Evolutionary conservation across 805 yeast genomes (phyloP), one percentile per base, ranked within the genome.

Genomic region (Helenozyma rhizophorensis): DNA sequence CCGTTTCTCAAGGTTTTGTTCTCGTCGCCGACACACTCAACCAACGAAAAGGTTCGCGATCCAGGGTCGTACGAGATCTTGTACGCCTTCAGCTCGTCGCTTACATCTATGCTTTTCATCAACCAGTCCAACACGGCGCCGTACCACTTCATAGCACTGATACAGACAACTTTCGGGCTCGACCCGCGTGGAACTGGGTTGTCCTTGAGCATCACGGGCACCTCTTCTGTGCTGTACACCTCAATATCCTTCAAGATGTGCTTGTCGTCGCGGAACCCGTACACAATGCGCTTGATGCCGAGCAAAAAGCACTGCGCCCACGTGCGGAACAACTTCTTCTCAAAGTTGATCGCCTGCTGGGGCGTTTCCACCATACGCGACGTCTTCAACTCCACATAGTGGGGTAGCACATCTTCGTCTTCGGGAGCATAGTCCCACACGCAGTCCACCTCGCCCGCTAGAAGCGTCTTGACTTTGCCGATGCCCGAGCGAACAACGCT

Each of bases 221-320:
- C 70, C 43, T 85, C 83, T 23, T 82, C 88, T 0, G 95, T 82
- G 32, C 74, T 65, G 54, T 63, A 88, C 37, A 83, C 78, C 58
- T 93, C 97, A 2, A 85, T 77, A 3, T 80, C 60, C 41, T 72
- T 65, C 34, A 90, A 60, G n/a, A 72, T 56, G 26, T 82, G 68
- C 21, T 76, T 60, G 12, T 83, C 83, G 53, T 87, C 94, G 45
- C 96, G 72, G 58, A 83, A 93, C 0, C 97, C 99, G 52, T 85
- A 85, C 4, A 84, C 72, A 4, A 90, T 70, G 37, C 74, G 74
- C n/a, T 83, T 79, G 14, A 93, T 73, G 4, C 98, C 98, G 27
- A 86, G 68, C 14, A 93, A 64, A 56, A 88, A 93, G 42, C 95
- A 83, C 62, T 88, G 97, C 2, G 95, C 86, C 99, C 99, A 93